These are phyloP conservation scores for Pseudonitzschia multiseries DNA, from an alignment of 108 stramenopile species.

Conservation along the genomic window DNA sequence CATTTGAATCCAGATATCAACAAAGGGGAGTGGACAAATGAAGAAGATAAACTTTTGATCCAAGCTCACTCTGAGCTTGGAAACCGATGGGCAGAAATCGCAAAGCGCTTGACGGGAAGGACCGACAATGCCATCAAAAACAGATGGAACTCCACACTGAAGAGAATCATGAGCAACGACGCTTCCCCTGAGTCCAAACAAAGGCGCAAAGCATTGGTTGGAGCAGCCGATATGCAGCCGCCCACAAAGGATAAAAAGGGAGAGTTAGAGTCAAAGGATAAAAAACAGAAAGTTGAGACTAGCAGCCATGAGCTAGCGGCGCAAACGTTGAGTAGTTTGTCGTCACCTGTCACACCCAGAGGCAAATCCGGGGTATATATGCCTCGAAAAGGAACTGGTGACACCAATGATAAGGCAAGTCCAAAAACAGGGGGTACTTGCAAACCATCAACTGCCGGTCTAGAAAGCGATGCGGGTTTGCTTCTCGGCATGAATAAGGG, in stretches of 20 bases:
- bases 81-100: conserved; percentile 96
- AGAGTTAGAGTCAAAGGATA: background rate
- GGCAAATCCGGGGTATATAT: background rate
- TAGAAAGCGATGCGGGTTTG: conserved; percentile 44
- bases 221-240: background rate
- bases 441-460: background rate
- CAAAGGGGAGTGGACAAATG: conserved; percentile 90
- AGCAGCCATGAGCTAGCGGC: conserved; percentile 36
- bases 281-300: conserved; percentile 6
- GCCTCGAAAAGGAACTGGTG: conserved; percentile 3
- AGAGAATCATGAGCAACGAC: conserved; percentile 51
- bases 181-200: conserved; percentile 22
- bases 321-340: conserved; percentile 30
- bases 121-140: conserved; percentile 99
- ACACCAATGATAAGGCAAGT: background rate
- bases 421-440: background rate
- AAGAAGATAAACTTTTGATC: conserved; percentile 86
- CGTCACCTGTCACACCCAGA: conserved; percentile 6
- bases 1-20: conserved; percentile 96
- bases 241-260: conserved; percentile 13
- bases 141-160: conserved; percentile 92
- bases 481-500: conserved; percentile 48
- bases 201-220: conserved; percentile 20
- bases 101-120: conserved; percentile 88
- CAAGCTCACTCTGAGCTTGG: conserved; percentile 77